A percentile compares a stretch with the other conserved stretches of the same genome.
phyloP scores from a whole-genome alignment of 345 rosid species.

The Gossypium turneri region DNA sequence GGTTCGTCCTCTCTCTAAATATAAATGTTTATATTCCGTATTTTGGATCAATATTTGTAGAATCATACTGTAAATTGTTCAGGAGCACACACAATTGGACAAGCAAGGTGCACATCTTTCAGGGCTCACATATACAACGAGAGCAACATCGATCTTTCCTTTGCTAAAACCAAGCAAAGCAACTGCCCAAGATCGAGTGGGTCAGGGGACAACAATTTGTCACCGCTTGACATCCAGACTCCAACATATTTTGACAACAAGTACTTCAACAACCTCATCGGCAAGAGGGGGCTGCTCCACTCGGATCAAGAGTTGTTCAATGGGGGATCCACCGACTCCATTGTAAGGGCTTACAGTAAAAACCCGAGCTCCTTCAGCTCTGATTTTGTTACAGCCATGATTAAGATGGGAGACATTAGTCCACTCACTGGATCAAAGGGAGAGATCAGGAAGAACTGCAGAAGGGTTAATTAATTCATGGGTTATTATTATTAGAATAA shows the following conservation, averaged over 20 bases:
- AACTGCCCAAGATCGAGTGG: constrained; percentile 48
- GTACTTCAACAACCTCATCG: constrained; percentile 62
- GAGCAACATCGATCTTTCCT: constrained; percentile 50
- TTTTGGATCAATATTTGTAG: not conserved
- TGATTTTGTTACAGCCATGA: constrained; percentile 69
- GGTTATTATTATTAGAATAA: too few relatives aligned
- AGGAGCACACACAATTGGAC: not conserved
- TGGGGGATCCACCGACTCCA: constrained; percentile 71
- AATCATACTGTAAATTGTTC: not conserved
- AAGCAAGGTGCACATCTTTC: not conserved
- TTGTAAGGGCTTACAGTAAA: constrained; percentile 49
- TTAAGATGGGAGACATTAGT: constrained; percentile 73
- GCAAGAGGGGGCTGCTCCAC: constrained; percentile 58
- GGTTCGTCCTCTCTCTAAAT: constrained; percentile 32
- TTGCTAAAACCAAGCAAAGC: constrained; percentile 38
- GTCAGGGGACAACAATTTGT: constrained; percentile 55
- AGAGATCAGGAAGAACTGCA: constrained; percentile 67
- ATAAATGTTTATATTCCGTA: too few relatives aligned
- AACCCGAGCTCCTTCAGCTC: constrained; percentile 44
- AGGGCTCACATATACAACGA: not conserved
- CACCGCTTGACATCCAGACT: constrained; percentile 58
- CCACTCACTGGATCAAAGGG: constrained; percentile 77
- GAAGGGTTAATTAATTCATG: constrained; percentile 44
- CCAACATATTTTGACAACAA: constrained; percentile 58
- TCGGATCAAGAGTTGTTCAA: constrained; percentile 70